Percentiles rank a stretch among this genome's conserved stretches.
Evolutionary conservation across 306 rosid species (phyloP).

Genomic region (Vicia villosa): DNA sequence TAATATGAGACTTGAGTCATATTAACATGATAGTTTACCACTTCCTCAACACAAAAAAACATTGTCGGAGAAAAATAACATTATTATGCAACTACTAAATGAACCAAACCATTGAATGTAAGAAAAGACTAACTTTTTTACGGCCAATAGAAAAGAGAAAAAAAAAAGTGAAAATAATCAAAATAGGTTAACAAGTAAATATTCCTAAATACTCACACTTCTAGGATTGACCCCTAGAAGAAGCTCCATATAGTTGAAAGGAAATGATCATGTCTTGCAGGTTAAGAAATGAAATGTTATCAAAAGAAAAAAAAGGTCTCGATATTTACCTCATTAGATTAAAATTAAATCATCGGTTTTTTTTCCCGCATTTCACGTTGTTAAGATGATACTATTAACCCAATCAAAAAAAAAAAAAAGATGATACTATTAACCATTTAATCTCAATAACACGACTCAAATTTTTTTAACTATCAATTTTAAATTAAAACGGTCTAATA

Average conservation of each 20-base stretch:
- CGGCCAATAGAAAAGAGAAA: background rate
- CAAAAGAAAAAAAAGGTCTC: too few species aligned
- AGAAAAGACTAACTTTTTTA: background rate
- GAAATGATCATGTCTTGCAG: background rate
- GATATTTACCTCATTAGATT: background rate
- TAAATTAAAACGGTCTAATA: too few species aligned
- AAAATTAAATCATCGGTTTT: too few species aligned
- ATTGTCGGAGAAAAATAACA: background rate
- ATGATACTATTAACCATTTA: too few species aligned
- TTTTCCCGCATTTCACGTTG: too few species aligned
- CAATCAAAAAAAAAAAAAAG: too few species aligned
- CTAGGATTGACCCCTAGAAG: background rate
- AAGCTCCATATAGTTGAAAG: background rate
- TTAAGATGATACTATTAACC: too few species aligned
- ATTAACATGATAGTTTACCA: background rate
- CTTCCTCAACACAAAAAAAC: background rate
- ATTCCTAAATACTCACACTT: background rate
- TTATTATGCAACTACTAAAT: too few species aligned
- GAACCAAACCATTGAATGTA: background rate
- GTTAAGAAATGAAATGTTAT: background rate
- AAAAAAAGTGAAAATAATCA: background rate
- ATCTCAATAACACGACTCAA: too few species aligned
- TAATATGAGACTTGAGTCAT: background rate
- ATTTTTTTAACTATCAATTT: too few species aligned
- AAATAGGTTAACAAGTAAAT: background rate